Conservation (phyloP, 768 basidiomycete species). For the Sistotremastrum niveocremeum region DNA sequence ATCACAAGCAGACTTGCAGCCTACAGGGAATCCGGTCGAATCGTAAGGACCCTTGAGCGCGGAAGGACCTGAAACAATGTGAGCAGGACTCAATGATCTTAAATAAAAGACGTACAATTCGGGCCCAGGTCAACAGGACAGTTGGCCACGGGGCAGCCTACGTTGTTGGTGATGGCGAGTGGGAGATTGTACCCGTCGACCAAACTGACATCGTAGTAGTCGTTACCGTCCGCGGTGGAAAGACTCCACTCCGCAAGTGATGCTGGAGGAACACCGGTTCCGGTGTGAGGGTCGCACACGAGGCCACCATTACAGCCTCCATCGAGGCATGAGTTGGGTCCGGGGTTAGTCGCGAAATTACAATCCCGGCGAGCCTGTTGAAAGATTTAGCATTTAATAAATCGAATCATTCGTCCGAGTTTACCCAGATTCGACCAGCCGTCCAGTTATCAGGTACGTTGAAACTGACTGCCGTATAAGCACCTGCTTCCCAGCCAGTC, state of each 20-base stretch:
- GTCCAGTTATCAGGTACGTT: constrained; percentile 14
- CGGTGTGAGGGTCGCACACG: constrained; percentile 10
- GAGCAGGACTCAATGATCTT: not conserved
- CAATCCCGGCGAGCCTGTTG: constrained; percentile 12
- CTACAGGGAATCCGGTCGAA: constrained; percentile 38
- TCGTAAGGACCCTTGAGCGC: constrained; percentile 40
- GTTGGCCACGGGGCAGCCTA: constrained; percentile 20
- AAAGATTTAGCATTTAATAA: not conserved
- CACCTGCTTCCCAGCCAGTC: constrained; percentile 12
- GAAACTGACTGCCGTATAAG: constrained; percentile 8
- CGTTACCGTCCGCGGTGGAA: constrained; percentile 24
- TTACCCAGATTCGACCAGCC: constrained; percentile 14
- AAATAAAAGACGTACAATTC: constrained; percentile 26
- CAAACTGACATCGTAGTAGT: constrained; percentile 54
- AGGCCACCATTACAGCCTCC: constrained; percentile 17
- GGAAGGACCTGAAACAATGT: constrained; percentile 27
- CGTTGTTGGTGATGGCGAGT: constrained; percentile 12
- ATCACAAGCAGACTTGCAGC: constrained; percentile 47
- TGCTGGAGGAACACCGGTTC: constrained; percentile 48
- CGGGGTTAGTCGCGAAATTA: constrained; percentile 10
- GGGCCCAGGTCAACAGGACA: constrained; percentile 52
- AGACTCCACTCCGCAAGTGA: constrained; percentile 61
- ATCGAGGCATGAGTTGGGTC: constrained; percentile 10
- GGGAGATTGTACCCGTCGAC: constrained; percentile 42
- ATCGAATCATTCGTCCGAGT: not conserved